Base-by-base conservation (phyloP, 148 eudicot species). In the Heliosperma pusillum region DNA sequence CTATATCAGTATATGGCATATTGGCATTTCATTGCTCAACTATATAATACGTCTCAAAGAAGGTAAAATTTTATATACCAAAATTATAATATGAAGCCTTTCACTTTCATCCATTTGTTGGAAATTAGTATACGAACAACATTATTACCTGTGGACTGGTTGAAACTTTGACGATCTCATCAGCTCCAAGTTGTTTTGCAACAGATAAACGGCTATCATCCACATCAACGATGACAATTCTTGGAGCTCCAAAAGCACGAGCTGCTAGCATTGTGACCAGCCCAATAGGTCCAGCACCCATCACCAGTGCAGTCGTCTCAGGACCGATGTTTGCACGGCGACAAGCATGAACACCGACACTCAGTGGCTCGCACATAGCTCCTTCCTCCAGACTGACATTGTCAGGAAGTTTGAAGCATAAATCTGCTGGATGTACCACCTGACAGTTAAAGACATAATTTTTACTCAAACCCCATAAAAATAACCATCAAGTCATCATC, bases 351-450 rank as follows among this genome's bases (percentile, higher is more conserved):
- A 92, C 85, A 13, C 92, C 97, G 21, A 92, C 97, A 76, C 97
- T 92, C 55, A 92, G 74, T 9, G 97, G 91, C 71, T 85, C 90
- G 53, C 90, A 87, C 88, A 88, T 85, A 24, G 91, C 92, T 56
- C 94, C 93, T 81, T 90, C 96, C 78, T 93, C 98, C 77, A 92
- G 84, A 71, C 87, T 92, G 74, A 92, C 97, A 87, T 92, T 78
- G 80, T 92, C 78, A 80, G 98, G 96, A 29, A 93, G 86, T 77
- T 93, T 93, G 81, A 90, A 93, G 80, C 97, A 95, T 71, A 95
- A 81, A 42, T 92, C 94, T n/a, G 92, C 97, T 30, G 97, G 99
- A 85, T 95, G 99, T 72, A 95, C 97, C 78, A 94, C 93, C 97
- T 94, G 82, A 55, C 75, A 62, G 0, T 24, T 4, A 81, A 10